These are phyloP conservation scores for Scedosporium aurantiacum DNA, from an alignment of 2,329 filamentous ascomycete genomes.

Conservation along the genomic window DNA sequence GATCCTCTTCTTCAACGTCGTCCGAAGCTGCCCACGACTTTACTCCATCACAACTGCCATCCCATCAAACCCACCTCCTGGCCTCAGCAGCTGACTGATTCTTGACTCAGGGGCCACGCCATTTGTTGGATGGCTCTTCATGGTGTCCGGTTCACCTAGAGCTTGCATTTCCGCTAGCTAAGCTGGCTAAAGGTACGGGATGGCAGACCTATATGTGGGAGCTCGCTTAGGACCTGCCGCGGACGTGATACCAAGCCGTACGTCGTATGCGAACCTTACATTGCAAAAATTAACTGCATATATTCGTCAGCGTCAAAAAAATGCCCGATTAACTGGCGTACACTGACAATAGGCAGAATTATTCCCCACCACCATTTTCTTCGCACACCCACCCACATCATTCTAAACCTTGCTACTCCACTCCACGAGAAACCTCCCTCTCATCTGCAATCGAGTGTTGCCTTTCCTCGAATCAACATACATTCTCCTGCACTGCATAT, in stretches of 20 bases:
- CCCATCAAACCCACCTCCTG: too few relatives aligned
- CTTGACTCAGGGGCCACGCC: too few relatives aligned
- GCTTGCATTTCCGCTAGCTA: not conserved
- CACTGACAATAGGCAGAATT: not conserved
- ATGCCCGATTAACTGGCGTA: not conserved
- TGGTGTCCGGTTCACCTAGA: not conserved
- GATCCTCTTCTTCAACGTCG: too few relatives aligned
- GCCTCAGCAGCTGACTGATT: too few relatives aligned
- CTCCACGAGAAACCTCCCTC: too few relatives aligned
- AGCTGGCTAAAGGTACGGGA: not conserved
- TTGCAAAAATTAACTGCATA: not conserved
- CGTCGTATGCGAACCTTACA: not conserved
- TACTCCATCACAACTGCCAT: too few relatives aligned
- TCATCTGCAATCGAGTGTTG: too few relatives aligned
- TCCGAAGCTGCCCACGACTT: too few relatives aligned
- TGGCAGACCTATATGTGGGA: not conserved
- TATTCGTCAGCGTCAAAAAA: not conserved
- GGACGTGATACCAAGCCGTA: not conserved
- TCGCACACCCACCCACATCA: not conserved
- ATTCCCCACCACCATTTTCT: not conserved
- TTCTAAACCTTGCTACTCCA: too few relatives aligned
- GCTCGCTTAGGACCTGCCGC: not conserved
- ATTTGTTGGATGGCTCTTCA: too few relatives aligned
- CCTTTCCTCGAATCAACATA: too few relatives aligned
- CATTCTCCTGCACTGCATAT: too few relatives aligned